phyloP scores from a whole-genome alignment of 2,329 filamentous ascomycete genomes.

The Cryphonectria parasitica region DNA sequence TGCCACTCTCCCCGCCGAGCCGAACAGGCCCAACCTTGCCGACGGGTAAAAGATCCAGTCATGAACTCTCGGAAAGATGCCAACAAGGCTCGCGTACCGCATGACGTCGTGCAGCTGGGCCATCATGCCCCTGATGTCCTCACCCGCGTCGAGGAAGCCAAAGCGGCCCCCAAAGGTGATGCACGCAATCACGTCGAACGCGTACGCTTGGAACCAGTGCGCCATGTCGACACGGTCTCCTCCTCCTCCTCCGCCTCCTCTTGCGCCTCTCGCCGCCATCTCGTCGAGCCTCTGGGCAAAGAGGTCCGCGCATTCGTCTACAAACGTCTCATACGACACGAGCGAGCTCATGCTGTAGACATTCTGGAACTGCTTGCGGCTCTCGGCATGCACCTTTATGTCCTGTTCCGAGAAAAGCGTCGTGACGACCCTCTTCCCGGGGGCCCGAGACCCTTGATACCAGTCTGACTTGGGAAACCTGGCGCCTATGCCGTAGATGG shows the following conservation, averaged over 20 bases:
- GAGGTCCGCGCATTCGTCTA: conserved; percentile 50
- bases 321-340: conserved; percentile 52
- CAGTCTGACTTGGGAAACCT: conserved; percentile 44
- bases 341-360: conserved; percentile 54
- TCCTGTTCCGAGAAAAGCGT: conserved; percentile 41
- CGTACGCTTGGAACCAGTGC: conserved; percentile 52
- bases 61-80: conserved; percentile 21
- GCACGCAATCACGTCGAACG: conserved; percentile 56
- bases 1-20: conserved; percentile 16
- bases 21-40: conserved; percentile 21
- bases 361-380: conserved; percentile 46
- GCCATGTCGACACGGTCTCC: conserved; percentile 42
- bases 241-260: conserved; percentile 4
- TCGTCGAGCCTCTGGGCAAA: conserved; percentile 44
- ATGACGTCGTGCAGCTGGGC: conserved; percentile 16
- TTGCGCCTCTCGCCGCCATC: conserved; percentile 35
- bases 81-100: conserved; percentile 21
- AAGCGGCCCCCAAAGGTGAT: conserved; percentile 46
- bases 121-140: conserved; percentile 48
- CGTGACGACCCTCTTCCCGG: conserved; percentile 31
- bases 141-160: conserved; percentile 51
- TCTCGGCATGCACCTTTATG: conserved; percentile 42
- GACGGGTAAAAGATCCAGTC: conserved; percentile 19
- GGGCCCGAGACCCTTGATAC: conserved; percentile 35
- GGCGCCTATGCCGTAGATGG: conserved; percentile 46